Percentiles rank a stretch among this genome's conserved stretches.
These are phyloP conservation scores for Garcia nutans DNA, from an alignment of 345 rosid species.

Conservation along the genomic window DNA sequence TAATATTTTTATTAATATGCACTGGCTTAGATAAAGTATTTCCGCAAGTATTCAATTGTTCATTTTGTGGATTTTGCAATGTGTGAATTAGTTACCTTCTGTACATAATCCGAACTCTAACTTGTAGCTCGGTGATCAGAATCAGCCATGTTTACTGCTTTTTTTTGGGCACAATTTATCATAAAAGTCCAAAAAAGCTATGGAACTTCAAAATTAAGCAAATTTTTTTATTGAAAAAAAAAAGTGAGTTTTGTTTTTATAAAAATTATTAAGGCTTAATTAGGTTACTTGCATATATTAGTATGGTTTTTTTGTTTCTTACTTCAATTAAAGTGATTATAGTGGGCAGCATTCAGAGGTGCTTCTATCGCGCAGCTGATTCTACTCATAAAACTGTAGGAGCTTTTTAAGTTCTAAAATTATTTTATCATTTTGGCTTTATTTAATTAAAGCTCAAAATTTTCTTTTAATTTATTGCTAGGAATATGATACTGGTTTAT, in stretches of 20 bases:
- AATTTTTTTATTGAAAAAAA: not conserved
- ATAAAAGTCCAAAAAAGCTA: not conserved
- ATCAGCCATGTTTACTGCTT: not conserved
- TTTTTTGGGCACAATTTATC: not conserved
- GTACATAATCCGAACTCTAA: not conserved
- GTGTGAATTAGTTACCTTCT: not conserved
- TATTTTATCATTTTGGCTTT: constrained; percentile 2
- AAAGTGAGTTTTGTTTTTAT: not conserved
- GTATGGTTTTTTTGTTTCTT: not conserved
- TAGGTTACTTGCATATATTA: not conserved
- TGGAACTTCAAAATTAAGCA: not conserved
- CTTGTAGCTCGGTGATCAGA: not conserved
- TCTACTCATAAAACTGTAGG: not conserved
- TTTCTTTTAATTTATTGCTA: not conserved
- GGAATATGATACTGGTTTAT: not conserved
- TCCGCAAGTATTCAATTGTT: not conserved
- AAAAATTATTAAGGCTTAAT: not conserved
- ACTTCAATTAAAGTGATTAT: constrained; percentile 4
- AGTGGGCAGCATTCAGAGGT: not conserved
- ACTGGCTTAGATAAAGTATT: not conserved
- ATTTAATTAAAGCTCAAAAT: not conserved
- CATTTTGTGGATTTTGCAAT: not conserved
- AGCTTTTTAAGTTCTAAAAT: not conserved
- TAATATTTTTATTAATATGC: not conserved
- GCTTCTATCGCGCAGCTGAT: not conserved